These are phyloP conservation scores for Thalassiosira livingstoniorum DNA, from an alignment of 352 stramenopile species.

Conservation along the genomic window DNA sequence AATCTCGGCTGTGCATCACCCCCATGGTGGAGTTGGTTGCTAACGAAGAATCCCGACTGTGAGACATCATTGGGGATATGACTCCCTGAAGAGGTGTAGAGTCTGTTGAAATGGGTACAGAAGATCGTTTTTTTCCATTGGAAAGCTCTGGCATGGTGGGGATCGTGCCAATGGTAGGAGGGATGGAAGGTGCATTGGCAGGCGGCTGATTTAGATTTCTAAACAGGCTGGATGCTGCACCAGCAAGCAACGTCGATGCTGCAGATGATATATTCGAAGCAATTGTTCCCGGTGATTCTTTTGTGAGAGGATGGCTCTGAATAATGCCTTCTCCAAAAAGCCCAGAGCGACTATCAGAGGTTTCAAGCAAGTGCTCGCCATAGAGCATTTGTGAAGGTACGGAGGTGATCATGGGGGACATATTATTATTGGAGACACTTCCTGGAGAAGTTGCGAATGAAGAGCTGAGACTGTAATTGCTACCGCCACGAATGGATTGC, in stretches of 20 bases:
- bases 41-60: constrained; percentile 54
- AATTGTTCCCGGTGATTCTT: constrained; percentile 19
- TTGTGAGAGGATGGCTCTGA: background rate
- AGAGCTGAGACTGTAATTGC: background rate
- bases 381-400: constrained; percentile 6
- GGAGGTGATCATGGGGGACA: background rate
- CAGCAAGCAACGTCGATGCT: constrained; percentile 32
- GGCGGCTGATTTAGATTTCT: constrained; percentile 21
- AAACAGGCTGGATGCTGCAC: constrained; percentile 42
- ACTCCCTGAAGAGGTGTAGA: background rate
- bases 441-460: background rate
- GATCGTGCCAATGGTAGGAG: background rate
- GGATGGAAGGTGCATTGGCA: background rate
- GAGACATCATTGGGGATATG: constrained; percentile 21
- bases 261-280: constrained; percentile 44
- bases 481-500: background rate
- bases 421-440: background rate
- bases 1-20: constrained; percentile 47
- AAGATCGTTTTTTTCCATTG: constrained; percentile 10
- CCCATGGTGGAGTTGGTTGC: constrained; percentile 39
- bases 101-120: constrained; percentile 5
- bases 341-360: background rate
- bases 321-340: constrained; percentile 11
- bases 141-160: constrained; percentile 18
- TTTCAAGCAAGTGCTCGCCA: constrained; percentile 18